Conservation (phyloP, 805 yeast genomes). For the Pachysolen tannophilus region DNA sequence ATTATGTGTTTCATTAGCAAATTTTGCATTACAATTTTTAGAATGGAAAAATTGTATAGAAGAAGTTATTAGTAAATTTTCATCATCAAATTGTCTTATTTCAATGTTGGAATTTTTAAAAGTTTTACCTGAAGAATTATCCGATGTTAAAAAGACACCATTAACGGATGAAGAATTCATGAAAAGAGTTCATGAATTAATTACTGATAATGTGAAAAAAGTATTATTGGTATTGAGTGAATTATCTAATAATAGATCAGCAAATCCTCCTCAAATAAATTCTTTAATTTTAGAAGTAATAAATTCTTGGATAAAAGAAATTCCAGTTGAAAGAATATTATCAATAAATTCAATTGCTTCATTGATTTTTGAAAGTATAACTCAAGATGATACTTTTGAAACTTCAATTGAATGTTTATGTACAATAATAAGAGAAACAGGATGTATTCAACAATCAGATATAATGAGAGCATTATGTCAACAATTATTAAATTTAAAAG, state of each 20-base stretch:
- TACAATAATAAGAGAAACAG: constrained; percentile 72
- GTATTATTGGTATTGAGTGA: constrained; percentile 58
- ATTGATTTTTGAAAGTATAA: constrained; percentile 56
- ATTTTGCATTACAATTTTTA: constrained; percentile 69
- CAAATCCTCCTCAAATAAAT: constrained; percentile 24
- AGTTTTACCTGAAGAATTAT: constrained; percentile 85
- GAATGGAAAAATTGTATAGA: constrained; percentile 65
- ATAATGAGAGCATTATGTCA: constrained; percentile 61
- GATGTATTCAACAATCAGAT: constrained; percentile 59
- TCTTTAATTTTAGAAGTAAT: constrained; percentile 62
- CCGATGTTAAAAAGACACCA: constrained; percentile 69
- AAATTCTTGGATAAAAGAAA: constrained; percentile 86
- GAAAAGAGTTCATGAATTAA: constrained; percentile 51
- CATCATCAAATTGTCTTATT: constrained; percentile 28
- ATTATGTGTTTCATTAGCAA: constrained; percentile 72
- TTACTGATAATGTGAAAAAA: constrained; percentile 57
- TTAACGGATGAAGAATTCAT: constrained; percentile 77
- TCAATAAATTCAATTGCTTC: constrained; percentile 55
- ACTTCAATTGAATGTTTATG: constrained; percentile 82
- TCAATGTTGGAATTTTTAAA: constrained; percentile 71
- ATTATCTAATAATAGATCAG: constrained; percentile 25
- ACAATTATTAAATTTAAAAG: constrained; percentile 56
- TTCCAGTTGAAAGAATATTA: constrained; percentile 66
- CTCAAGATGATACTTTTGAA: constrained; percentile 63
- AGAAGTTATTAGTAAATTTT: constrained; percentile 52